These are phyloP conservation scores for Paecilomyces dactylethromorphus DNA, from an alignment of 2,329 filamentous ascomycete species.

Conservation along the genomic window DNA sequence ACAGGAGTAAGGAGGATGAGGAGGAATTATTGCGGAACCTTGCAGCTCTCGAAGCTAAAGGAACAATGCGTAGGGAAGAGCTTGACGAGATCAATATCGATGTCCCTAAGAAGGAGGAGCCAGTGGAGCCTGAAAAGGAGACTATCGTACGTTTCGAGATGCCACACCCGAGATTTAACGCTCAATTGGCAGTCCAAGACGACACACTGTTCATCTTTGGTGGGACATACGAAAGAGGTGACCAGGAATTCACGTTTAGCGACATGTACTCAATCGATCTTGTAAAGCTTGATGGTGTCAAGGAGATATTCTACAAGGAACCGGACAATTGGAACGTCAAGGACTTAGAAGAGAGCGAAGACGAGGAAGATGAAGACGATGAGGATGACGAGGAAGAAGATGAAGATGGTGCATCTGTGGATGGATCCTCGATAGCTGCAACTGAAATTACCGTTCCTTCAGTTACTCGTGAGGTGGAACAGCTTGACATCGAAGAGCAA, in stretches of 20 bases:
- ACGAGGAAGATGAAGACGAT: constrained; percentile 34
- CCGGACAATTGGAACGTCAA: constrained; percentile 75
- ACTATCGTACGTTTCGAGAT: constrained; percentile 69
- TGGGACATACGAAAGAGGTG: constrained; percentile 90
- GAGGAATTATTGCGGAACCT: constrained; percentile 84
- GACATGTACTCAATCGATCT: constrained; percentile 90
- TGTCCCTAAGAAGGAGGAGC: constrained; percentile 46
- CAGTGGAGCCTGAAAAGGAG: constrained; percentile 48
- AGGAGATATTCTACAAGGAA: constrained; percentile 80
- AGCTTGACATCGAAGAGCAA: constrained; percentile 32
- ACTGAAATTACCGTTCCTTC: constrained; percentile 31
- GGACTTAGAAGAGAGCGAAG: constrained; percentile 54
- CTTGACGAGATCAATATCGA: constrained; percentile 31
- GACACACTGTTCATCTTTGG: constrained; percentile 92
- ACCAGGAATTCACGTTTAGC: constrained; percentile 91
- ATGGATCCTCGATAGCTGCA: constrained; percentile 27
- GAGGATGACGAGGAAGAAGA: constrained; percentile 37
- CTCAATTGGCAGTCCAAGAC: constrained; percentile 81
- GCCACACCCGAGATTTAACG: constrained; percentile 86
- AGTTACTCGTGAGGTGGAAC: constrained; percentile 29
- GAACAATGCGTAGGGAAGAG: constrained; percentile 51
- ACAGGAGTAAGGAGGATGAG: constrained; percentile 78
- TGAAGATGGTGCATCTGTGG: constrained; percentile 40
- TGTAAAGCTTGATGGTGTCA: constrained; percentile 90
- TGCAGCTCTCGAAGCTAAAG: constrained; percentile 73